phyloP scores from a whole-genome alignment of 768 basidiomycete species.

The Boletus rufocinnamomeus region DNA sequence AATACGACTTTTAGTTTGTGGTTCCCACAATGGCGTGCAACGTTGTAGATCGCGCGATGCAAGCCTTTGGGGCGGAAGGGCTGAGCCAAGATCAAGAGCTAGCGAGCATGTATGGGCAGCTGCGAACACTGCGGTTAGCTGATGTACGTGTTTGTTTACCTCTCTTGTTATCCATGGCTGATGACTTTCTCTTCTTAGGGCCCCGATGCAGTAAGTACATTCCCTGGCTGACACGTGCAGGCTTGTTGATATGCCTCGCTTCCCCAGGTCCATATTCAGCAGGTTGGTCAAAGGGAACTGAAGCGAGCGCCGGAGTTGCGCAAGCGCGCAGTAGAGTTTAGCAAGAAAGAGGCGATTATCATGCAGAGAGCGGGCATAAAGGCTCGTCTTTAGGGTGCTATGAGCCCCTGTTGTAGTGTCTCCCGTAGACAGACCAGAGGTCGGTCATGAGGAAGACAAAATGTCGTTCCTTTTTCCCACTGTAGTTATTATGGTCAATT shows the following conservation, averaged over 20 bases:
- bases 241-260: slow-evolving; percentile 1
- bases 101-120: slow-evolving; percentile 71
- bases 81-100: slow-evolving; percentile 87
- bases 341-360: slow-evolving; percentile 61
- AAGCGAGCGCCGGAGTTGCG: slow-evolving; percentile 68
- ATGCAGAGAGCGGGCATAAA: slow-evolving; percentile 63
- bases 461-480: neutral
- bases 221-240: neutral
- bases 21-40: slow-evolving; percentile 88
- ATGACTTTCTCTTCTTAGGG: slow-evolving; percentile 47
- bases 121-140: slow-evolving; percentile 87
- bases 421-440: neutral
- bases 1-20: slow-evolving; percentile 64
- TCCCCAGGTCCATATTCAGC: slow-evolving; percentile 86
- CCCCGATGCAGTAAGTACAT: slow-evolving; percentile 66
- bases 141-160: slow-evolving; percentile 54
- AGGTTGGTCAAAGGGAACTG: slow-evolving; percentile 89
- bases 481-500: neutral
- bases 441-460: neutral
- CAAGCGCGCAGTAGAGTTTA: slow-evolving; percentile 53
- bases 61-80: slow-evolving; percentile 96
- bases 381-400: slow-evolving; percentile 45
- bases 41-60: slow-evolving; percentile 95
- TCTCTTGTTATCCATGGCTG: slow-evolving; percentile 1
- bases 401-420: neutral